Base-by-base conservation (phyloP, 2,329 filamentous ascomycete species). In the Colletotrichum abscissum region DNA sequence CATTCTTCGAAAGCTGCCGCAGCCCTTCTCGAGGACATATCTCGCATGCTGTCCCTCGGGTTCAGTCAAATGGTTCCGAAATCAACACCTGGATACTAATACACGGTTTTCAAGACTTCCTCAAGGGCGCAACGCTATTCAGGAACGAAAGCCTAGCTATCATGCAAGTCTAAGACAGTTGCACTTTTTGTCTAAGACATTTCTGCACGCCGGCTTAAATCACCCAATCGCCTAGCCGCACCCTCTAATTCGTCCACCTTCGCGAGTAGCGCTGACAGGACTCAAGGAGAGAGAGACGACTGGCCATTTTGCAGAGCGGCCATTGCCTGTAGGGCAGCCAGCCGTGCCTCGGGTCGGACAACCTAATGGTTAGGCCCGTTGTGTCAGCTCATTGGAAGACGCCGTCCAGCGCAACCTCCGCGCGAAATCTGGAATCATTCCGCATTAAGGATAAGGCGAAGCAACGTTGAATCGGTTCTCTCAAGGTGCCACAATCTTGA, bases 161-260 rank as follows among this genome's bases (percentile, higher is more conserved):
- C 22, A 65, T 60, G 67, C 67, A 70, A 46, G 70, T 73, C 70
- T 70, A 8, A 73, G 70, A 73, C 70, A 70, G 35, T 49, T n/a
- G 46, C 55, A 54, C 22, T 24, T 35, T 14, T 19, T 70, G 55
- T 73, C 60, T 56, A 19, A 73, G 66, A 70, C 70, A 33, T 54
- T n/a, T 46, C 42, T 64, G 26, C 55, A 60, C 35, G 60, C 38
- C 22, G 59, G 64, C 46, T 57, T 56, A 30, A 64, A 59, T 26
- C 28, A 30, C 24, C 70, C 66, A 70, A 70, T 65, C 59, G 59
- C 70, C 46, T 46, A 60, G 59, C 35, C 16, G 9, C 54, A 46
- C 7, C 12, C 33, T 55, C 35, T 42, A 6, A 65, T 59, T 64
- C 46, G 67, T 63, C 35, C 59, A 19, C 49, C 24, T 6, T n/a